Evolutionary conservation across 129 eudicot genomes (phyloP).

Genomic region (Rutidosis leptorrhynchoides): DNA sequence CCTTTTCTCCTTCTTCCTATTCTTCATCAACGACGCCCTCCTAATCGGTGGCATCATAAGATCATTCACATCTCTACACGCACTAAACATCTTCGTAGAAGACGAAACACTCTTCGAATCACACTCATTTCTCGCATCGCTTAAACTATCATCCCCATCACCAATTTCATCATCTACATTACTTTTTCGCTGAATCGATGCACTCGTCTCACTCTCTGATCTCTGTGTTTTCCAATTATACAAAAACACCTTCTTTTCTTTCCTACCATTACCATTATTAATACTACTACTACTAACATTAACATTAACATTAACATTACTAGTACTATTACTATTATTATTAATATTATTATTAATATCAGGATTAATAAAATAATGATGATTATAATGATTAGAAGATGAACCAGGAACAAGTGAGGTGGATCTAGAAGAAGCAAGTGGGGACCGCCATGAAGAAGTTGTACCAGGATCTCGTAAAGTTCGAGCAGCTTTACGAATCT

Average conservation of each 20-base stretch:
- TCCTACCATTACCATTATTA: constrained; percentile 25
- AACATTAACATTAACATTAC: neutral
- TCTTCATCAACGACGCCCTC: constrained; percentile 41
- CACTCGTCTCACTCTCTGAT: constrained; percentile 71
- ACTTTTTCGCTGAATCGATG: constrained; percentile 22
- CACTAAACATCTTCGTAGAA: constrained; percentile 40
- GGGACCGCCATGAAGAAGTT: constrained; percentile 83
- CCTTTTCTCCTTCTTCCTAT: constrained; percentile 42
- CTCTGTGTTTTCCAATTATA: constrained; percentile 77
- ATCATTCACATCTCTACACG: constrained; percentile 36
- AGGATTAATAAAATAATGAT: constrained; percentile 15
- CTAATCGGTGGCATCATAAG: constrained; percentile 39
- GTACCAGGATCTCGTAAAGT: constrained; percentile 89
- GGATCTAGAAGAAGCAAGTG: constrained; percentile 71
- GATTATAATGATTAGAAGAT: constrained; percentile 37
- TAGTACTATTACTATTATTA: constrained; percentile 15
- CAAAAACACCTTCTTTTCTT: constrained; percentile 66
- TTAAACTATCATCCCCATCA: constrained; percentile 59
- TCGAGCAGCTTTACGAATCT: constrained; percentile 73
- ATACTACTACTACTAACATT: constrained; percentile 14
- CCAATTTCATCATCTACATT: constrained; percentile 30
- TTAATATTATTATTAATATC: neutral
- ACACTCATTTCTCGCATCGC: constrained; percentile 65
- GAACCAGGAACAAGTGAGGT: constrained; percentile 35
- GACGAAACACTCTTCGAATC: constrained; percentile 53